A percentile compares a stretch with the other conserved stretches of the same genome.
These are phyloP conservation scores for Pseudopithomyces chartarum DNA, from an alignment of 2,329 filamentous ascomycete genomes.

Conservation along the genomic window DNA sequence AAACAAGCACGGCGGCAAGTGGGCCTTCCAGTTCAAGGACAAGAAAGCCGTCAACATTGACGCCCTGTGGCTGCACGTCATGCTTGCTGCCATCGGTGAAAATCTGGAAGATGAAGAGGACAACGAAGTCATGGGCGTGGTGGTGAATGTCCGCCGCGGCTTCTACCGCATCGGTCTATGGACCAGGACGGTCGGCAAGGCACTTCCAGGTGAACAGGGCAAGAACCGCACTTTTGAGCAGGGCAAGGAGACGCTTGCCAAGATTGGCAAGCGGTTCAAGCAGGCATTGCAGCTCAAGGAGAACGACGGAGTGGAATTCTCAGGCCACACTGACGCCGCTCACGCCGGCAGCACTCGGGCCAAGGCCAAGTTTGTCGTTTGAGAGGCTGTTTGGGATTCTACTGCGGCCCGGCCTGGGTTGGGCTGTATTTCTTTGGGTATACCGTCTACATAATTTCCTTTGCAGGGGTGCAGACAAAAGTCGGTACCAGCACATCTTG, in stretches of 20 bases:
- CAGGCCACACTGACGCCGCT: constrained; percentile 92
- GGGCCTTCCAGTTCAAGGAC: constrained; percentile 98
- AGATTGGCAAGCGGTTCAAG: constrained; percentile 92
- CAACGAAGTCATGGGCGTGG: constrained; percentile 98
- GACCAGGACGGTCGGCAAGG: constrained; percentile 92
- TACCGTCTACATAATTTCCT: constrained; percentile 11
- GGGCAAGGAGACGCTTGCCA: constrained; percentile 80
- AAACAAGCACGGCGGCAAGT: constrained; percentile 99
- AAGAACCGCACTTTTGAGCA: constrained; percentile 81
- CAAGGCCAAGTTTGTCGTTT: constrained; percentile 91
- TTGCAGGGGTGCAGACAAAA: constrained; percentile 14
- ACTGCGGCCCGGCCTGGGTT: constrained; percentile 11
- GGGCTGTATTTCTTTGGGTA: constrained; percentile 9
- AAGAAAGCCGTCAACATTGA: constrained; percentile 92
- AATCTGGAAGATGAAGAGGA: constrained; percentile 94
- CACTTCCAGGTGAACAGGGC: constrained; percentile 73
- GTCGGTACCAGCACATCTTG: constrained; percentile 32
- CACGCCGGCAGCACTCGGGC: constrained; percentile 92
- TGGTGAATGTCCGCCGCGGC: constrained; percentile 97
- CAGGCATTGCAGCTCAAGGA: constrained; percentile 80
- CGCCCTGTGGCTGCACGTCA: constrained; percentile 94
- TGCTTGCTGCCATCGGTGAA: constrained; percentile 96
- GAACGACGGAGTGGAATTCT: constrained; percentile 86
- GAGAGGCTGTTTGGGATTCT: constrained; percentile 36
- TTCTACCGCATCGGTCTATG: constrained; percentile 98